phyloP scores from a whole-genome alignment of 208 protist species.

The Leishmania major region DNA sequence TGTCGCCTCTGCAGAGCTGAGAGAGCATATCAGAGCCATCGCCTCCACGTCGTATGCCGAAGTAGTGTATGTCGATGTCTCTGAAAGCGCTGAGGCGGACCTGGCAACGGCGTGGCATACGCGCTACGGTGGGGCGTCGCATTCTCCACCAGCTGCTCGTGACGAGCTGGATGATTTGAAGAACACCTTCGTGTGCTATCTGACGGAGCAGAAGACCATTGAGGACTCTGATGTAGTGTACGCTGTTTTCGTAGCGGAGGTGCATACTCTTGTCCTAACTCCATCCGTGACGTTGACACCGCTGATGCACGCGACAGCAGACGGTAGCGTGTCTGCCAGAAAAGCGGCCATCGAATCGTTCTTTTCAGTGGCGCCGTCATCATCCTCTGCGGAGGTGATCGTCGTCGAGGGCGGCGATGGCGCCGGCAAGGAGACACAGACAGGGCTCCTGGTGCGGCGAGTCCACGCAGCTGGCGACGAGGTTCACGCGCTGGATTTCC shows the following conservation, averaged over 20 bases:
- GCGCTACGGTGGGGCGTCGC: slow-evolving; percentile 7
- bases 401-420: slow-evolving; percentile 93
- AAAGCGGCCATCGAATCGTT: slow-evolving; percentile 26
- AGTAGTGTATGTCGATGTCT: slow-evolving; percentile 8
- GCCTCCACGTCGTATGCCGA: slow-evolving; percentile 22
- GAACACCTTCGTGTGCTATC: slow-evolving; percentile 56
- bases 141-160: not conserved
- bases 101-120: slow-evolving; percentile 27
- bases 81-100: not conserved
- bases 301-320: slow-evolving; percentile 26
- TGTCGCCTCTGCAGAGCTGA: slow-evolving; percentile 9
- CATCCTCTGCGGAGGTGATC: slow-evolving; percentile 40
- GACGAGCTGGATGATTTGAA: slow-evolving; percentile 20
- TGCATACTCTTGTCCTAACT: slow-evolving; percentile 48
- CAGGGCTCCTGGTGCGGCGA: slow-evolving; percentile 49
- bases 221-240: slow-evolving; percentile 65
- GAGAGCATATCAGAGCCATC: not conserved
- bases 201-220: slow-evolving; percentile 58
- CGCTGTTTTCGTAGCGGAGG: slow-evolving; percentile 55
- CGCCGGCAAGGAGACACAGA: slow-evolving; percentile 92
- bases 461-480: slow-evolving; percentile 3
- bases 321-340: not conserved
- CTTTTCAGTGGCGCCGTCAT: slow-evolving; percentile 24
- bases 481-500: slow-evolving; percentile 85
- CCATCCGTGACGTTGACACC: slow-evolving; percentile 41